These are phyloP conservation scores for Eremothecium sinecaudum DNA, from an alignment of 1,139 yeast genomes.

Conservation along the genomic window DNA sequence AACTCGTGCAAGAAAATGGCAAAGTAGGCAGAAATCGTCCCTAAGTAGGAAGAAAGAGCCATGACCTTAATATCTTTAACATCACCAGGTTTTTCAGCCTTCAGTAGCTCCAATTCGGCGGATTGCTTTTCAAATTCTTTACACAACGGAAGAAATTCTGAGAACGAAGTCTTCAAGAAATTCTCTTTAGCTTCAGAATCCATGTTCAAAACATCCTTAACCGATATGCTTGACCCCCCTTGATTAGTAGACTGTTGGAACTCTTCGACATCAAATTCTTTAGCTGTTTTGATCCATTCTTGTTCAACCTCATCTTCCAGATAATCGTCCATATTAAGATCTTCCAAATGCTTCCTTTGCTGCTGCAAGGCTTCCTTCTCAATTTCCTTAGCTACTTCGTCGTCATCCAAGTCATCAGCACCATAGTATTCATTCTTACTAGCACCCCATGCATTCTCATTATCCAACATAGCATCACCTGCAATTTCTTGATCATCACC, in stretches of 20 bases:
- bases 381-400: constrained; percentile 67
- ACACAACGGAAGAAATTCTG: constrained; percentile 74
- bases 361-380: constrained; percentile 83
- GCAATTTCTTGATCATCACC: constrained; percentile 35
- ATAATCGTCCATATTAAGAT: constrained; percentile 72
- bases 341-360: constrained; percentile 77
- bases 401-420: constrained; percentile 68
- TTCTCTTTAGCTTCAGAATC: constrained; percentile 38
- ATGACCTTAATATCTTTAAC: constrained; percentile 43
- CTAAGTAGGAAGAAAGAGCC: constrained; percentile 71
- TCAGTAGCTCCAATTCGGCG: constrained; percentile 36
- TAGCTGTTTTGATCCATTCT: constrained; percentile 50
- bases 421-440: constrained; percentile 68
- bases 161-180: constrained; percentile 52
- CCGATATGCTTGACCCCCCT: constrained; percentile 20
- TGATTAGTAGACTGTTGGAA: constrained; percentile 34
- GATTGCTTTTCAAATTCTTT: constrained; percentile 49
- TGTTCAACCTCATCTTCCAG: constrained; percentile 74
- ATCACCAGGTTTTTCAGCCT: constrained; percentile 29
- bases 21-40: constrained; percentile 65
- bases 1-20: constrained; percentile 53
- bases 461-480: constrained; percentile 44
- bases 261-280: constrained; percentile 33
- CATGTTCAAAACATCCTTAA: constrained; percentile 30
- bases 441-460: constrained; percentile 73